Conservation (phyloP, 78 protist genomes). For the Tieghemostelium lacteum region DNA sequence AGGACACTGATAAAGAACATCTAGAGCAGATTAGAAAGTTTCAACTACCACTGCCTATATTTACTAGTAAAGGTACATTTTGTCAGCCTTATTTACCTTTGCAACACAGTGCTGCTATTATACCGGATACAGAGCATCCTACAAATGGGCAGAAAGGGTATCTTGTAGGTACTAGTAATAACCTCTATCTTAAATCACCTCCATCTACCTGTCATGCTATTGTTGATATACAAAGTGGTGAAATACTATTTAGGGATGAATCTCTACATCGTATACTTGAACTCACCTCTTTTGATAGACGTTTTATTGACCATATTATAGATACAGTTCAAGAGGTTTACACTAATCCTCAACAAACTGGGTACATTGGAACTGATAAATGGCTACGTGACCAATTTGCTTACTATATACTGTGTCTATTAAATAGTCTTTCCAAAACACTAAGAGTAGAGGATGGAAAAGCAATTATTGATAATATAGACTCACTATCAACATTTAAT, state of each 20-base stretch:
- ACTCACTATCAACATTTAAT: slow-evolving; percentile 11
- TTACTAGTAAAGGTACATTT: slow-evolving; percentile 3
- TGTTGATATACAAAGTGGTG: slow-evolving; percentile 63
- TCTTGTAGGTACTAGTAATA: slow-evolving; percentile 56
- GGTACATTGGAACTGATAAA: slow-evolving; percentile 36
- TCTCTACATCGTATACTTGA: slow-evolving; percentile 38
- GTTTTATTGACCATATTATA: slow-evolving; percentile 48
- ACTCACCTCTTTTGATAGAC: slow-evolving; percentile 32
- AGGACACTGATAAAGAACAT: not conserved
- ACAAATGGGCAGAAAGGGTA: slow-evolving; percentile 16
- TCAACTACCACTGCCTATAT: not conserved
- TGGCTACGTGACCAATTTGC: slow-evolving; percentile 67
- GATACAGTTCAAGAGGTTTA: slow-evolving; percentile 15
- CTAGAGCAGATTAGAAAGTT: not conserved
- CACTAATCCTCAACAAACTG: not conserved
- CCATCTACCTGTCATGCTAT: slow-evolving; percentile 52
- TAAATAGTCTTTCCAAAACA: not conserved
- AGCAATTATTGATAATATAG: slow-evolving; percentile 17
- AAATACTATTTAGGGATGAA: slow-evolving; percentile 47
- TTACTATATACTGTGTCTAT: slow-evolving; percentile 18
- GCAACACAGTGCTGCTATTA: slow-evolving; percentile 15
- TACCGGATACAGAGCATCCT: not conserved
- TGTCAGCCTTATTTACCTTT: slow-evolving; percentile 49
- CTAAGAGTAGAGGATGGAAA: slow-evolving; percentile 43
- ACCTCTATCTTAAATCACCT: slow-evolving; percentile 35